Evolutionary conservation across 2,329 filamentous ascomycete species (phyloP), one percentile per base, ranked within the genome.

Genomic region (Fusarium sp.): DNA sequence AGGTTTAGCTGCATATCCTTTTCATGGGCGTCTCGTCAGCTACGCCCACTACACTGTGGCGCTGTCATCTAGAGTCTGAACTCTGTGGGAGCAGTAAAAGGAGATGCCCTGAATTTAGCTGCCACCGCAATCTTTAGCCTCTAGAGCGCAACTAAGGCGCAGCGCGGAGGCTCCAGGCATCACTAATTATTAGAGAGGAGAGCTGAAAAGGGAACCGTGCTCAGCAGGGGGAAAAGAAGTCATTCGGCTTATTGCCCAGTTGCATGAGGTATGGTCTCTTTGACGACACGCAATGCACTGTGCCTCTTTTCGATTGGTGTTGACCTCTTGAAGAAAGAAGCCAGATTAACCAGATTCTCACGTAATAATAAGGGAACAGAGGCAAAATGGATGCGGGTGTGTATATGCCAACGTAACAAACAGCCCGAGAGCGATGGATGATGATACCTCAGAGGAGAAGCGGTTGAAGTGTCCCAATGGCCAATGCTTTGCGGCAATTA

Each of bases 41-140:
- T 77, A 69, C 65, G 65, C 60, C 60, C 66, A 73, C 68, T 68
- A 74, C 67, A 48, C 44, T 56, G 35, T 61, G 63, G 70, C 56
- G 66, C 67, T 59, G 65, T 70, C 68, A 65, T 59, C 55, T 68
- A 33, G 63, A 54, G 64, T 55, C 51, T 66, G 51, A 42, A 28
- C 55, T 58, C 58, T 63, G 63, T 57, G 39, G 61, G 64, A 69
- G 60, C 51, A 63, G 64, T 48, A 66, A 56, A 56, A 62, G 54
- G 54, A 52, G 66, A 68, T 64, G 66, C 42, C 57, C 64, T 49
- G 55, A 67, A 75, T 77, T 67, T 70, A 78, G 66, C 70, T 78
- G 72, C 68, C 74, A 78, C 76, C 76, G 73, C 63, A 78, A 75
- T 75, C 66, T 74, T 55, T 71, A 75, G 64, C 66, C 63, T 71